These are phyloP conservation scores for Serendipita sp. DNA, from an alignment of 768 basidiomycete species.

Conservation along the genomic window DNA sequence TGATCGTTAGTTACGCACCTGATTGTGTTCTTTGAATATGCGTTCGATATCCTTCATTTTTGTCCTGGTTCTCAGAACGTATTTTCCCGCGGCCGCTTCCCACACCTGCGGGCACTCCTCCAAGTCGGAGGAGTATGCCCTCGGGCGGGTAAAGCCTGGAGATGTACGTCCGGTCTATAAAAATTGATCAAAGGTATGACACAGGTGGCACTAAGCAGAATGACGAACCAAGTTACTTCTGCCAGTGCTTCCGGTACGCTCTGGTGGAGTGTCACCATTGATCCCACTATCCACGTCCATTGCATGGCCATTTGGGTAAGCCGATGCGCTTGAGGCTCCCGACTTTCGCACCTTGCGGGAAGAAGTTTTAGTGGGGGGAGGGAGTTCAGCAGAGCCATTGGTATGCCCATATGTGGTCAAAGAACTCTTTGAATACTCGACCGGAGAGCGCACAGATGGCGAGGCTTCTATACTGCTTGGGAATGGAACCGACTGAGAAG, in stretches of 20 bases:
- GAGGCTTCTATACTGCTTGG: neutral
- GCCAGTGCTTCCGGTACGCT: neutral
- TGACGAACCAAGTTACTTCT: neutral
- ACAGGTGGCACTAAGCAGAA: neutral
- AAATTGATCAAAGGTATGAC: neutral
- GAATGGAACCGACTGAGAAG: neutral
- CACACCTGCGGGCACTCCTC: slow-evolving; percentile 70
- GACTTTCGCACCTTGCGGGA: neutral
- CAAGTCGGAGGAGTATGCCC: slow-evolving; percentile 47
- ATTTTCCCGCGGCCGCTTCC: slow-evolving; percentile 50
- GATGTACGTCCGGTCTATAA: neutral
- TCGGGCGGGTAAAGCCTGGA: neutral
- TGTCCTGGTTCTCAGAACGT: slow-evolving; percentile 53
- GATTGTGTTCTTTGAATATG: slow-evolving; percentile 51
- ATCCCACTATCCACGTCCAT: neutral
- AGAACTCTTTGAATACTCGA: neutral
- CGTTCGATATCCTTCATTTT: slow-evolving; percentile 56
- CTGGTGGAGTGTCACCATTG: neutral
- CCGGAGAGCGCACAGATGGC: neutral
- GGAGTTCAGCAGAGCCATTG: neutral
- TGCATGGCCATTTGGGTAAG: neutral
- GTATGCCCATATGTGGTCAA: neutral
- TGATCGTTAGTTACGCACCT: slow-evolving; percentile 27
- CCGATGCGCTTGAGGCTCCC: neutral
- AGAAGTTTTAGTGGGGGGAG: neutral